These are phyloP conservation scores for Ichthyophthirius multifiliis DNA, from an alignment of 169 alveolate species.

Conservation along the genomic window DNA sequence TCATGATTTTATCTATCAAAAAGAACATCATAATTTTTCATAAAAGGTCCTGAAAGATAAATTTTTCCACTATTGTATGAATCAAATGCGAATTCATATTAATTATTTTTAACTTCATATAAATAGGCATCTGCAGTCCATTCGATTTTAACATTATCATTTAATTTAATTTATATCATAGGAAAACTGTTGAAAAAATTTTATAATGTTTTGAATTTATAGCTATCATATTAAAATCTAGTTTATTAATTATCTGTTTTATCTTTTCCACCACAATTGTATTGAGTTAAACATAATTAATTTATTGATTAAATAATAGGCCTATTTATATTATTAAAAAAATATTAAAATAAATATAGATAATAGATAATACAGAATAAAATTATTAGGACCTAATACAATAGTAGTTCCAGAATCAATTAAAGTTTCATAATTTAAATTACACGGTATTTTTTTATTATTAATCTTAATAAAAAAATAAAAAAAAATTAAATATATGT, in stretches of 20 bases:
- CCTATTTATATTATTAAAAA: background rate
- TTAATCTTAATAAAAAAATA: too few relatives aligned
- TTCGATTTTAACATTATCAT: background rate
- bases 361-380: constrained; percentile 3
- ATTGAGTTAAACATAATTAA: background rate
- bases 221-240: too few relatives aligned
- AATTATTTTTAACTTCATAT: background rate
- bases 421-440: background rate
- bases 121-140: background rate
- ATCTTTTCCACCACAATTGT: background rate
- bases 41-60: background rate
- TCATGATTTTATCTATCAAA: background rate
- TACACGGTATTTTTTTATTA: background rate
- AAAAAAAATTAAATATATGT: too few relatives aligned
- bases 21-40: background rate
- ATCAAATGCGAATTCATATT: background rate
- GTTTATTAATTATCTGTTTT: too few relatives aligned
- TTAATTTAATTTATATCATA: background rate
- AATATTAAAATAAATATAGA: background rate
- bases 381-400: background rate
- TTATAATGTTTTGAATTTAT: background rate
- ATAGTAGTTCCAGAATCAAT: constrained; percentile 18
- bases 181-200: constrained; percentile 10
- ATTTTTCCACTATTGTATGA: background rate
- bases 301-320: background rate